Evolutionary conservation across 2,329 filamentous ascomycete species (phyloP), one percentile per base, ranked within the genome.

Genomic region (Aureobasidium sp.): DNA sequence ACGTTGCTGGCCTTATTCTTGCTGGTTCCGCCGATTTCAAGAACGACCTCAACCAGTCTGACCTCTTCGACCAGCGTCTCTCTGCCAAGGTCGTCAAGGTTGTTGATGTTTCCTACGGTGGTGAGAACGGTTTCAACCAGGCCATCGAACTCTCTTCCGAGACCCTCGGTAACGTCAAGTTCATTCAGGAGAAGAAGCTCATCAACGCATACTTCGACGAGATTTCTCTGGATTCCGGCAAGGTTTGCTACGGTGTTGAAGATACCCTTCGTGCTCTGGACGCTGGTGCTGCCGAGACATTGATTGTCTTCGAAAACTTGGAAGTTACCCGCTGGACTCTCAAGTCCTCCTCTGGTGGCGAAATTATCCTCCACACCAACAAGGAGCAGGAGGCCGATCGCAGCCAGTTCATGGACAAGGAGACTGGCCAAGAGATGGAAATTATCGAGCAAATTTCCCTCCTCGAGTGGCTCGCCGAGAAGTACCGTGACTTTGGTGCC

Each of bases 151-250:
- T 99, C 71, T 88, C 94, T 29, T 85, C 91, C 8, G 95, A 99
- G 82, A 99, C 94, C 8, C 84, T 99, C 52, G 90, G 92, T 78
- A 99, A 97, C 74, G 94, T 99, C 84, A 99, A 99, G 80, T 99
- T 99, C 77, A 97, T 99, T 75, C 94, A 99, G 79, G 94, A 99
- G 84, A 99, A 99, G 88, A 99, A 97, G 82, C 86, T 99, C 66
- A 99, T 99, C 73, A 93, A 93, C 75, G 91, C 90, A 75, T 99
- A 99, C 82, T 99, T 99, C 71, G 92, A 99, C 75, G 93, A 99
- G 78, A 97, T 99, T 72, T 96, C 91, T 75, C 91, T 96, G 78
- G 94, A 99, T 74, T 96, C 89, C 58, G 94, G 94, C 69, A 94
- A 91, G 74, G 87, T 99, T 69, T 99, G 94, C 82, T 99, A 99